These are phyloP conservation scores for Candida wancherniae DNA, from an alignment of 805 yeast genomes.

Conservation along the genomic window DNA sequence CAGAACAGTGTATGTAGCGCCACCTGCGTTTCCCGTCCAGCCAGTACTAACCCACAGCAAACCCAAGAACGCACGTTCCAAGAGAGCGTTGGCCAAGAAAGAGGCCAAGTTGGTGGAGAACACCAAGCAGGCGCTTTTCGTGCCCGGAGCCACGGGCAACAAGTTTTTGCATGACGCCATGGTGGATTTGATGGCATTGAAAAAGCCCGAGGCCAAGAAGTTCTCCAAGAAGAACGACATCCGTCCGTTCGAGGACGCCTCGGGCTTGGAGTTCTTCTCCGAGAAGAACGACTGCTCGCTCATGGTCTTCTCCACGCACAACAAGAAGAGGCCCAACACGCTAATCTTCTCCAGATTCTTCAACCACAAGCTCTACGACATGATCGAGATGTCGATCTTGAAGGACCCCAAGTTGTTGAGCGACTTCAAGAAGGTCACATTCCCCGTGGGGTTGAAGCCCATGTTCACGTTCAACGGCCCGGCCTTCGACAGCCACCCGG, in stretches of 20 bases:
- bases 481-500: conserved; percentile 84
- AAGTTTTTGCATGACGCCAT: conserved; percentile 80
- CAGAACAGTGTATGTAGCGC: conserved; percentile 32
- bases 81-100: conserved; percentile 85
- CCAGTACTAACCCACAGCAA: conserved; percentile 42
- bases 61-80: conserved; percentile 93
- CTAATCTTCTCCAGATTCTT: conserved; percentile 86
- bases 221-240: conserved; percentile 85
- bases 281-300: conserved; percentile 92
- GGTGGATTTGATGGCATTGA: conserved; percentile 83
- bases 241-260: conserved; percentile 87
- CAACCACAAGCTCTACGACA: conserved; percentile 85
- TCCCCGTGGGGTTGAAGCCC: conserved; percentile 87
- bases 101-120: conserved; percentile 89
- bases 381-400: conserved; percentile 81
- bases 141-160: conserved; percentile 82
- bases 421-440: conserved; percentile 78
- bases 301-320: conserved; percentile 70
- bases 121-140: conserved; percentile 81
- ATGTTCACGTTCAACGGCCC: conserved; percentile 92
- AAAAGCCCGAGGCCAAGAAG: conserved; percentile 85
- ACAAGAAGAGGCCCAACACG: conserved; percentile 91
- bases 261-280: conserved; percentile 82
- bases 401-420: conserved; percentile 61
- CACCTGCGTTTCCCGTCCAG: neutral